phyloP scores from a whole-genome alignment of 768 basidiomycete genomes.

The Macrocybe gigantea region DNA sequence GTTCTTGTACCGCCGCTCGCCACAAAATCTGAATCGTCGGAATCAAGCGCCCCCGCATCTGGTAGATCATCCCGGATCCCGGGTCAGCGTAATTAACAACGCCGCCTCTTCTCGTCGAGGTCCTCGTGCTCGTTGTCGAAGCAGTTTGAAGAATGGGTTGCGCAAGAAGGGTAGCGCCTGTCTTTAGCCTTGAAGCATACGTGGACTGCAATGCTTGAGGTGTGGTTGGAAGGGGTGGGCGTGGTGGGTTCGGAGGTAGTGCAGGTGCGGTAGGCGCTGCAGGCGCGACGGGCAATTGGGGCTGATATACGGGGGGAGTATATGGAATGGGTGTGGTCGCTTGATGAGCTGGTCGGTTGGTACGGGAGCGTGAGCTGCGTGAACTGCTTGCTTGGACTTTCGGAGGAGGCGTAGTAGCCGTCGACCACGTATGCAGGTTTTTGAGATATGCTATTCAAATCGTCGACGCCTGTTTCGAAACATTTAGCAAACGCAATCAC shows the following conservation, averaged over 20 bases:
- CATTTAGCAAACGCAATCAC: neutral
- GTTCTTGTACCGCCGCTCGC: slow-evolving; percentile 59
- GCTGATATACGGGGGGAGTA: slow-evolving; percentile 31
- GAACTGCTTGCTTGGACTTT: slow-evolving; percentile 28
- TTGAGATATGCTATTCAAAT: slow-evolving; percentile 47
- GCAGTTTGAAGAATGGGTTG: slow-evolving; percentile 68
- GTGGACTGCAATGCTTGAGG: slow-evolving; percentile 75
- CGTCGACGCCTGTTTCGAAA: slow-evolving; percentile 7
- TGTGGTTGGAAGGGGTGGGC: slow-evolving; percentile 50
- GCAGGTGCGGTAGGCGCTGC: slow-evolving; percentile 14
- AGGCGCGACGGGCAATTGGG: slow-evolving; percentile 16
- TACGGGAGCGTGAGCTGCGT: slow-evolving; percentile 35
- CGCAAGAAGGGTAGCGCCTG: slow-evolving; percentile 84
- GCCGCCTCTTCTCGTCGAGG: slow-evolving; percentile 55
- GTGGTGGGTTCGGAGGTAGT: slow-evolving; percentile 41
- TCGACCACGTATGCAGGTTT: slow-evolving; percentile 69
- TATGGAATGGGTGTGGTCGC: slow-evolving; percentile 22
- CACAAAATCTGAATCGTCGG: slow-evolving; percentile 79
- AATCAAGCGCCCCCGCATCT: slow-evolving; percentile 76
- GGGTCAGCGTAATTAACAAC: slow-evolving; percentile 85
- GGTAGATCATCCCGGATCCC: slow-evolving; percentile 79
- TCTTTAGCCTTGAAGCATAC: slow-evolving; percentile 86
- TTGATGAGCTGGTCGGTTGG: slow-evolving; percentile 37
- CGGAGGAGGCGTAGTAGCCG: slow-evolving; percentile 49
- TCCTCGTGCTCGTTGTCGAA: slow-evolving; percentile 32